Evolutionary conservation across 441 rosid species (phyloP), one percentile per base, ranked within the genome.

Genomic region (Erysimum cheiri): DNA sequence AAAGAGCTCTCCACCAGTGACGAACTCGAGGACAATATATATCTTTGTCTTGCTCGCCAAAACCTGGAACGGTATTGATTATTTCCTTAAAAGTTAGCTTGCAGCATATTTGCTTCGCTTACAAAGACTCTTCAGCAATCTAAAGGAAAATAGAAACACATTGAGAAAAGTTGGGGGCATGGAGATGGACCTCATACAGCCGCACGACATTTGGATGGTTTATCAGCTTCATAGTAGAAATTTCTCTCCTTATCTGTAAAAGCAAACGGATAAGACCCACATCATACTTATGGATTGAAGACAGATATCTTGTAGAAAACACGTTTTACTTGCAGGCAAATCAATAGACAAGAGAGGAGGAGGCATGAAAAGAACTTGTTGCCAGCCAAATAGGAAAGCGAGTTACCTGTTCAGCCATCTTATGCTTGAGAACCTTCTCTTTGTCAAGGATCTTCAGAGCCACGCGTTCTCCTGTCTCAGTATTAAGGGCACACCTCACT

Each of bases 11-110:
- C 98, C 98, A 22, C 98, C 98, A 6, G 91, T 85, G 40, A 77
- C 83, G 60, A 89, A 93, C 80, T 93, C 98, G 71, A 93, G 78
- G 64, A 93, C 84, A 37, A 93, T 88, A 64, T 83, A 93, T 77
- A 93, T 91, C 85, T 91, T 93, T 22, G 98, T 89, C 89, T 75
- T 93, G 92, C 98, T 93, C 52, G 91, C 98, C 96, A 93, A 84
- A 67, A 91, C 96, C 98, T 93, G 89, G 59, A 78, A 53, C 14
- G 1, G 55, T 19, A 29, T 17, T 52, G 50, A 33, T 74, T 0
- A 50, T 60, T 43, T 12, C 44, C 63, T 9, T 8, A 35, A 8
- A 44, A 32, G 60, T 47, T 32, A 65, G 31, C 49, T 59, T 19
- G 14, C 37, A 19, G 28, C 32, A 69, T 7, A 49, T 24, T 29